Conservation (phyloP, 192 early-diverging fungal species). For the Rhizoclosmatium globosum region DNA sequence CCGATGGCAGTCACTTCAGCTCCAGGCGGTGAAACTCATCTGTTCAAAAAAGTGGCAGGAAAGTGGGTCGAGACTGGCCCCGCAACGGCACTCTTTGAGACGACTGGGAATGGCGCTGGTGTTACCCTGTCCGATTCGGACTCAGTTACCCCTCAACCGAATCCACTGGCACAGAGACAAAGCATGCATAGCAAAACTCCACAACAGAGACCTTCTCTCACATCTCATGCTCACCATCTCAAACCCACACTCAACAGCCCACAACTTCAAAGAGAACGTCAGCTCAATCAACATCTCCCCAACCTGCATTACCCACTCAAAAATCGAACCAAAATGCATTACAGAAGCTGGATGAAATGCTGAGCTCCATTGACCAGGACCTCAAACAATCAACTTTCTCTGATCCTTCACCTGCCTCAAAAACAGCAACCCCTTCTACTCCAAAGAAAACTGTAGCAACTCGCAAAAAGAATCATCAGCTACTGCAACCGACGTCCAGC, state of each 20-base stretch:
- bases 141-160: neutral
- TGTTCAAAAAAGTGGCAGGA: slow-evolving; percentile 2
- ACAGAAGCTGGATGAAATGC: slow-evolving; percentile 31
- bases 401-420: neutral
- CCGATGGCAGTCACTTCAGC: too few species aligned
- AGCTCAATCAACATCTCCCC: neutral
- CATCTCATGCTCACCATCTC: neutral
- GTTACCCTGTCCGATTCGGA: neutral
- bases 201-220: neutral
- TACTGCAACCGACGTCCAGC: neutral
- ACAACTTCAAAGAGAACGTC: neutral
- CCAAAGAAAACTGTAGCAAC: slow-evolving; percentile 16
- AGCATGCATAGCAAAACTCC: neutral
- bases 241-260: too few species aligned
- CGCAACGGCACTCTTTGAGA: neutral
- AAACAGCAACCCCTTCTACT: too few species aligned
- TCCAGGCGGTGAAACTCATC: neutral
- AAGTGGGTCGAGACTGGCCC: neutral
- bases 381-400: neutral
- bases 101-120: neutral
- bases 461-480: slow-evolving; percentile 9
- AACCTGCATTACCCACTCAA: neutral
- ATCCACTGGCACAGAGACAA: neutral
- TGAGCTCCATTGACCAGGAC: neutral
- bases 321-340: neutral